Base-by-base conservation (phyloP, 2,329 filamentous ascomycete genomes). In the Xylogone sp. region DNA sequence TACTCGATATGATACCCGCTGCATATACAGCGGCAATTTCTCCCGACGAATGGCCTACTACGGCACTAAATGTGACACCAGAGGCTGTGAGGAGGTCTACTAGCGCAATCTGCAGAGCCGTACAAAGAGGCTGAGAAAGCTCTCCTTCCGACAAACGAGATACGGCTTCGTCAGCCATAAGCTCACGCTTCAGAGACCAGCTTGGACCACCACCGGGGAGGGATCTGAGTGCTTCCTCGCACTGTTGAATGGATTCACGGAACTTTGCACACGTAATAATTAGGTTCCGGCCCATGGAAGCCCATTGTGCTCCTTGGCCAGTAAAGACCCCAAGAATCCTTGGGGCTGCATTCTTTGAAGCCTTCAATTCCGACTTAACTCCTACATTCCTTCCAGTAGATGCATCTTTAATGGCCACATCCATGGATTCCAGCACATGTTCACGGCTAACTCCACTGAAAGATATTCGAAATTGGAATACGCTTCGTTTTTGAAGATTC, bases 51-150 rank as follows among this genome's bases (percentile, higher is more conserved):
- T 67, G 64, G 1, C 64, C 62, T 13, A 60, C 56, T 2, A 65
- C 60, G 5, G 56, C 58, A 9, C 52, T 18, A 4, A 59, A 59
- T 2, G 12, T 29, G 24, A 65, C 51, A 24, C 54, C 57, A 56
- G 56, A 61, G 8, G 46, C 48, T 13, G 22, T 21, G 10, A 69
- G 57, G 1, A 69, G 50, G 18, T 65, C 58, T 0, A 68, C 58
- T 1, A 71, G 49, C 21, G 48, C 65, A 12, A 71, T 50, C 49
- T 71, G 69, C 3, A 71, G 18, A 2, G 67, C 66, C 7, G 66
- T 69, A 48, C 63, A 69, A 2, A 64, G 19, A 6, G 69, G 62
- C 34, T 69, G 65, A 7, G 45, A 29, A 10, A 21, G 24, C 10
- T 5, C 10, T 10, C 5, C 24, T 5, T 24, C 24, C 51, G 53